Conservation (phyloP, 257 asterid genomes). For the Fraxinus anomala region DNA sequence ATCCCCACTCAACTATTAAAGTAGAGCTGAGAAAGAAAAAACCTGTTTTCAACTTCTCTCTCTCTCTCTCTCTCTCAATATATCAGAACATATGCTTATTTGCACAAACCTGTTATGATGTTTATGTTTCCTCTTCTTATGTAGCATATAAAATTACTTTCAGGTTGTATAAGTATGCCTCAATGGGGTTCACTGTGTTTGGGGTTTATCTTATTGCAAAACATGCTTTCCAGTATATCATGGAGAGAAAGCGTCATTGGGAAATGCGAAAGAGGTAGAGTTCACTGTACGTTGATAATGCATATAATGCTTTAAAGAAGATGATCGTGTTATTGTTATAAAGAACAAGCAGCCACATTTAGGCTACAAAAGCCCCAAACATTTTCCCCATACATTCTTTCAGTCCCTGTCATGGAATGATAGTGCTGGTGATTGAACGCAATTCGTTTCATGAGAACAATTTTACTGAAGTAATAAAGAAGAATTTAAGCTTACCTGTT, state of each 20-base stretch:
- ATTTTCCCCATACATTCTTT: neutral
- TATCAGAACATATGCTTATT: neutral
- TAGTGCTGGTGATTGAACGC: neutral
- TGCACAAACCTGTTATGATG: neutral
- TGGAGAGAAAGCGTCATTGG: slow-evolving; percentile 91
- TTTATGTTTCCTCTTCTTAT: neutral
- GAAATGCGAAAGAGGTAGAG: slow-evolving; percentile 80
- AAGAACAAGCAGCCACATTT: neutral
- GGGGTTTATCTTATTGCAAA: slow-evolving; percentile 83
- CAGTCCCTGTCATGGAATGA: neutral
- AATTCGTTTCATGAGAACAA: neutral
- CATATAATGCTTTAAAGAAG: neutral
- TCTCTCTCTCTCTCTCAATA: neutral
- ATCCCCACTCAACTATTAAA: neutral
- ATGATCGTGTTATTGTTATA: neutral
- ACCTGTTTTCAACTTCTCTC: neutral
- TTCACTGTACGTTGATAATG: neutral
- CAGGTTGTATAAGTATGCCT: slow-evolving; percentile 94
- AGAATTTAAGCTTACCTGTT: neutral
- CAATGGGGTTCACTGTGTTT: slow-evolving; percentile 71
- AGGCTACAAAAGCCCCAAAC: neutral
- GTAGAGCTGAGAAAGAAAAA: neutral
- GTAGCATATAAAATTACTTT: slow-evolving; percentile 19
- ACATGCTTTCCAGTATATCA: slow-evolving; percentile 61
- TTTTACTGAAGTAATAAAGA: neutral